phyloP scores from a whole-genome alignment of 2,329 filamentous ascomycete genomes.

The Fusarium sp. region DNA sequence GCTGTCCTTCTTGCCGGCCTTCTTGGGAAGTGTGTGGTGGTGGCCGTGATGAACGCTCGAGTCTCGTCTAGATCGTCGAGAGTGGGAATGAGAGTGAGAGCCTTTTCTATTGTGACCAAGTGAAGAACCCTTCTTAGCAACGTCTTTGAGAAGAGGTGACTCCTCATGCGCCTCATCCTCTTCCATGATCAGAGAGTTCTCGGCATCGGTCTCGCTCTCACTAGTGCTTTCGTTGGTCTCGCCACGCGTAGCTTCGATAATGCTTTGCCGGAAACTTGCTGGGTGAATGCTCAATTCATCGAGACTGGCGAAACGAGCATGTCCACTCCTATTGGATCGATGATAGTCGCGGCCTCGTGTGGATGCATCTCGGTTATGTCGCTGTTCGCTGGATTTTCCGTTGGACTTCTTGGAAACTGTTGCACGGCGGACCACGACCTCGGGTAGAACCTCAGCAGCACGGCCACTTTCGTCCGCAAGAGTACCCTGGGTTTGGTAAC shows the following conservation, averaged over 20 bases:
- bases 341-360: slow-evolving; percentile 55
- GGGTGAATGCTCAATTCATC: slow-evolving; percentile 86
- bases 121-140: slow-evolving; percentile 45
- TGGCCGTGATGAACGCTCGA: slow-evolving; percentile 74
- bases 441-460: slow-evolving; percentile 69
- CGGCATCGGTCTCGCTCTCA: slow-evolving; percentile 64
- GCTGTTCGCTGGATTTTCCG: slow-evolving; percentile 50
- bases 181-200: slow-evolving; percentile 53
- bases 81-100: slow-evolving; percentile 33
- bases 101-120: slow-evolving; percentile 34
- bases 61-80: slow-evolving; percentile 51
- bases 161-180: slow-evolving; percentile 56
- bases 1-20: slow-evolving; percentile 66
- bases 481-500: slow-evolving; percentile 50
- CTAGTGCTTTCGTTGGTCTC: slow-evolving; percentile 58
- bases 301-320: slow-evolving; percentile 70
- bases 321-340: slow-evolving; percentile 59
- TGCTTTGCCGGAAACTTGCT: slow-evolving; percentile 88
- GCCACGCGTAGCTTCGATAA: slow-evolving; percentile 82
- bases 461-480: slow-evolving; percentile 67
- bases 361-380: slow-evolving; percentile 40
- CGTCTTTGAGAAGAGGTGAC: slow-evolving; percentile 58
- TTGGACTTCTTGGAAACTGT: slow-evolving; percentile 40
- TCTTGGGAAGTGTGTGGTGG: slow-evolving; percentile 81
- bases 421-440: slow-evolving; percentile 66